Conservation (phyloP, 495 filamentous ascomycete species). For the Neohortaea acidophila region DNA sequence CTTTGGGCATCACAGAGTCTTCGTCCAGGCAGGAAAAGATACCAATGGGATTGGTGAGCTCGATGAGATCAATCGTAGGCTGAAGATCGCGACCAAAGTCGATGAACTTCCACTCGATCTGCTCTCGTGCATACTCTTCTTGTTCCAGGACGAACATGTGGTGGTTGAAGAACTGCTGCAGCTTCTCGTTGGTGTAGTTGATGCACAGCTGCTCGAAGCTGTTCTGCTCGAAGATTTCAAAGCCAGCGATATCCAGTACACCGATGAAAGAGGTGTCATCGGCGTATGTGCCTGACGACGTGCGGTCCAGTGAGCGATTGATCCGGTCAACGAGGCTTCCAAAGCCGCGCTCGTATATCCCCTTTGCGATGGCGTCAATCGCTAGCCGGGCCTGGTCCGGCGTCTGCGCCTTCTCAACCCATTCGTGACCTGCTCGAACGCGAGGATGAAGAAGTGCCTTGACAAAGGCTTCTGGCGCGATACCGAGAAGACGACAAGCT, state of each 20-base stretch:
- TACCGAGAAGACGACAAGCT: conserved; percentile 73
- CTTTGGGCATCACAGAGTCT: conserved; percentile 98
- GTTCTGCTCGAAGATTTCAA: conserved; percentile 97
- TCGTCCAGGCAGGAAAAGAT: conserved; percentile 98
- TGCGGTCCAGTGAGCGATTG: conserved; percentile 77
- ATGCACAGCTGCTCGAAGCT: conserved; percentile 99
- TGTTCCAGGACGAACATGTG: conserved; percentile 99
- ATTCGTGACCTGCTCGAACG: conserved; percentile 90
- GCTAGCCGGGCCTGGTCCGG: conserved; percentile 86
- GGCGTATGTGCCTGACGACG: conserved; percentile 42
- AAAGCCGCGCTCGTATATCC: conserved; percentile 93
- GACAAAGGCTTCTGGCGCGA: conserved; percentile 67
- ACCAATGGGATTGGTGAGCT: conserved; percentile 89
- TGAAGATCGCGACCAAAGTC: conserved; percentile 96
- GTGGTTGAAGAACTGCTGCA: conserved; percentile 99
- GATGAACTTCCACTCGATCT: conserved; percentile 99
- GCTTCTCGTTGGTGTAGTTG: conserved; percentile 98
- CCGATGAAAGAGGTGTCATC: conserved; percentile 94
- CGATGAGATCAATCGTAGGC: conserved; percentile 95
- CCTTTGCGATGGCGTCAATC: conserved; percentile 86
- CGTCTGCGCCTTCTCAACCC: conserved; percentile 95
- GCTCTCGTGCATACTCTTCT: conserved; percentile 93
- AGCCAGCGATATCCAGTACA: conserved; percentile 96
- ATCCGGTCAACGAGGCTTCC: conserved; percentile 83
- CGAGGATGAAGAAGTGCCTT: conserved; percentile 79